Conservation (phyloP, 352 stramenopile genomes). For the Pythium folliculosum region DNA sequence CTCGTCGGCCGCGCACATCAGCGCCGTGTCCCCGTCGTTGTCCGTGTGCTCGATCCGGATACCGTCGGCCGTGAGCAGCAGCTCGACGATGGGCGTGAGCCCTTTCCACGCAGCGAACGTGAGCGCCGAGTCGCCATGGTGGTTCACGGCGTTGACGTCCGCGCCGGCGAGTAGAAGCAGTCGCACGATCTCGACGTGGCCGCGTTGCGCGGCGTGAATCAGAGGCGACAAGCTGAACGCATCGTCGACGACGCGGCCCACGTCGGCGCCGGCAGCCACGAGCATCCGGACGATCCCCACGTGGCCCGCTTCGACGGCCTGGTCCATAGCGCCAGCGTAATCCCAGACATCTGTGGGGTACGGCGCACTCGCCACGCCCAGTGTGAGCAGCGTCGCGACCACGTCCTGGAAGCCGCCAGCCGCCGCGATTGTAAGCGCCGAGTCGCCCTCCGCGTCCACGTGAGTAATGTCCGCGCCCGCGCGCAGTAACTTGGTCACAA, state of each 20-base stretch:
- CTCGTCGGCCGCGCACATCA: neutral
- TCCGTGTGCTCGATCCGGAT: neutral
- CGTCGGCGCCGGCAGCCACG: neutral
- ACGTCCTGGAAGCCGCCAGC: too few species aligned
- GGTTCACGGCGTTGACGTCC: neutral
- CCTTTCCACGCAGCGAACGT: neutral
- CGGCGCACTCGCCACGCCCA: too few species aligned
- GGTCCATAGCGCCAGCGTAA: too few species aligned
- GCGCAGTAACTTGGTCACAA: too few species aligned
- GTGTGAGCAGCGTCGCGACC: too few species aligned
- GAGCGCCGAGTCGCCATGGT: neutral
- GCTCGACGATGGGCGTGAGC: neutral
- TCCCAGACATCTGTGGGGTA: too few species aligned
- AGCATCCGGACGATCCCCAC: neutral
- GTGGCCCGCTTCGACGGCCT: too few species aligned
- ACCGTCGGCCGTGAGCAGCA: neutral
- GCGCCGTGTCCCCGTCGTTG: neutral
- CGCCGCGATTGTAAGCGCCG: too few species aligned
- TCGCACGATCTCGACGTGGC: neutral
- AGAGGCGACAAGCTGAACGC: neutral
- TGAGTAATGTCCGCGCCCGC: too few species aligned
- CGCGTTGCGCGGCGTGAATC: neutral
- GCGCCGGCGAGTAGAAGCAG: neutral
- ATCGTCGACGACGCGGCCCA: neutral
- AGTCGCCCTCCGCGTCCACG: too few species aligned